phyloP scores from a whole-genome alignment of 805 yeast species.

The Pichia gijzeniarum region DNA sequence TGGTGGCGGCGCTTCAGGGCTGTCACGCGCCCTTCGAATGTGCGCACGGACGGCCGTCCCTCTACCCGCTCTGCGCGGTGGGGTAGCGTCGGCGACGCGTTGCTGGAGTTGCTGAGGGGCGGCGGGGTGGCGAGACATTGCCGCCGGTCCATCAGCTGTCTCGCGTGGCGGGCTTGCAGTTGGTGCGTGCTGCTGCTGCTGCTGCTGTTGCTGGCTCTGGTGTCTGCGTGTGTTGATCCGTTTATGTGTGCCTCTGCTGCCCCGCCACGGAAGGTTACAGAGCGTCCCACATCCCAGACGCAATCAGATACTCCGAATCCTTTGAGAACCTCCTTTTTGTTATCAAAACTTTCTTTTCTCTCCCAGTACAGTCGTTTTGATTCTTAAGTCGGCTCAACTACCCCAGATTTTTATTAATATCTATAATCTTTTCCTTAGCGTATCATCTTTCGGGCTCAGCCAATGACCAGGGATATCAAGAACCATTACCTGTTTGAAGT shows the following conservation, averaged over 20 bases:
- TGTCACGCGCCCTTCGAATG: slow-evolving; percentile 69
- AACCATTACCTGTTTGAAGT: slow-evolving; percentile 87
- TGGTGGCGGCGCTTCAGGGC: slow-evolving; percentile 36
- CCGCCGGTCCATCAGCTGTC: too few relatives aligned
- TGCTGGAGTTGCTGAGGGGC: too few relatives aligned
- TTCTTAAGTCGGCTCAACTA: neutral
- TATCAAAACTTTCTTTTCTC: too few relatives aligned
- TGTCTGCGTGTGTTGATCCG: too few relatives aligned
- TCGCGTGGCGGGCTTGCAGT: too few relatives aligned
- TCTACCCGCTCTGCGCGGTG: slow-evolving; percentile 28
- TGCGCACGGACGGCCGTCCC: slow-evolving; percentile 81
- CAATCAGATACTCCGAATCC: too few relatives aligned
- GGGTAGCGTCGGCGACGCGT: neutral
- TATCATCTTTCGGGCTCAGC: neutral
- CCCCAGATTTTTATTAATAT: slow-evolving; percentile 3
- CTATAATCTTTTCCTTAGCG: neutral
- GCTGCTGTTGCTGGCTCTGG: too few relatives aligned
- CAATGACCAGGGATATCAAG: slow-evolving; percentile 76
- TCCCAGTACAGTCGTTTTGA: too few relatives aligned
- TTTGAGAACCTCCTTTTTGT: neutral
- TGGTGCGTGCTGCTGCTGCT: too few relatives aligned
- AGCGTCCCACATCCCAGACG: too few relatives aligned
- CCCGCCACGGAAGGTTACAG: too few relatives aligned
- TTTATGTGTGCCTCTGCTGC: too few relatives aligned
- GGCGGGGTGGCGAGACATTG: neutral